These are phyloP conservation scores for Talaromyces amestolkiae DNA, from an alignment of 2,329 filamentous ascomycete genomes.

Conservation along the genomic window DNA sequence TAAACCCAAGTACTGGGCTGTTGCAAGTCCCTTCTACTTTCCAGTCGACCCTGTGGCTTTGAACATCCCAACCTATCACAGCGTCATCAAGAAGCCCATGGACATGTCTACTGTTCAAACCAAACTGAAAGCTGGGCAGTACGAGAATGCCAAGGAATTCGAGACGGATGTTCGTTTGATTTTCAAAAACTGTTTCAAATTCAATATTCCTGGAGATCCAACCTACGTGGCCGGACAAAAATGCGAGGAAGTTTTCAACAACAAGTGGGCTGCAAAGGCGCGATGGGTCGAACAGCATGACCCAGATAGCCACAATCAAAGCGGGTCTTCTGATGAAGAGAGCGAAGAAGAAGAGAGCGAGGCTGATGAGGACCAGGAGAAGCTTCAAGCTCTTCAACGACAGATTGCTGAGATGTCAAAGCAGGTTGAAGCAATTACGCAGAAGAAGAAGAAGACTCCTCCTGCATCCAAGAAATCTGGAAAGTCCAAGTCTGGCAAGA, in stretches of 20 bases:
- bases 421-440: constrained; percentile 55
- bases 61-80: constrained; percentile 90
- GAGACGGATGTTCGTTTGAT: constrained; percentile 79
- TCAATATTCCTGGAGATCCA: constrained; percentile 77
- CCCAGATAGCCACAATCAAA: constrained; percentile 62
- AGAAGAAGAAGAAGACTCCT: constrained; percentile 61
- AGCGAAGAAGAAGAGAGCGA: constrained; percentile 68
- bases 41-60: constrained; percentile 92
- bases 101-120: constrained; percentile 77
- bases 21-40: constrained; percentile 72
- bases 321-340: constrained; percentile 66
- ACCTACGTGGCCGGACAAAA: constrained; percentile 70
- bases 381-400: constrained; percentile 65
- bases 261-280: constrained; percentile 73
- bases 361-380: constrained; percentile 61
- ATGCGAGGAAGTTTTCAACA: constrained; percentile 72
- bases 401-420: constrained; percentile 73
- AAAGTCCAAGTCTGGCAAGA: constrained; percentile 45
- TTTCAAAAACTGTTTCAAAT: constrained; percentile 85
- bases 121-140: constrained; percentile 75
- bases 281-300: constrained; percentile 77
- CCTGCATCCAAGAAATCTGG: constrained; percentile 52
- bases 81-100: constrained; percentile 95
- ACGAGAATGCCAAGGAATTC: constrained; percentile 79
- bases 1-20: constrained; percentile 65